phyloP scores from a whole-genome alignment of 495 filamentous ascomycete species.

The Zalerion maritima region DNA sequence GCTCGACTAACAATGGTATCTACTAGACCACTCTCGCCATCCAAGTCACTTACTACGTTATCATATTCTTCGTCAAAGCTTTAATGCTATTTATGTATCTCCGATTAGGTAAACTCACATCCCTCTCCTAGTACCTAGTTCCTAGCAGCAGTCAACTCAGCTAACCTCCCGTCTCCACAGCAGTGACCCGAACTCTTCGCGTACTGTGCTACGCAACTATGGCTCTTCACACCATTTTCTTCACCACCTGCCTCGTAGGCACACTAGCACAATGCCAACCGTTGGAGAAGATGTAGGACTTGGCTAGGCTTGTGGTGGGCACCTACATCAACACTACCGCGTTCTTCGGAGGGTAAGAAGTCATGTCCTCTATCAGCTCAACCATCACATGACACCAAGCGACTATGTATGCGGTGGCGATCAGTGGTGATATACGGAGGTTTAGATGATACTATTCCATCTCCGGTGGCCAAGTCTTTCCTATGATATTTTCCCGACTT shows the following conservation, averaged over 20 bases:
- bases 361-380: no score
- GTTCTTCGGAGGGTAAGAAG: no score
- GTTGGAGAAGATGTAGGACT: constrained; percentile 30
- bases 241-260: constrained; percentile 19
- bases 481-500: no score
- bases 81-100: constrained; percentile 36
- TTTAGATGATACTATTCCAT: no score
- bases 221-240: constrained; percentile 21
- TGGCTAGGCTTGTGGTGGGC: constrained; percentile 17
- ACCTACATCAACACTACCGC: constrained; percentile 33
- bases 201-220: constrained; percentile 19
- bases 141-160: not conserved
- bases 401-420: no score
- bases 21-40: constrained; percentile 23
- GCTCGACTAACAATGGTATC: constrained; percentile 2
- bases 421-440: no score
- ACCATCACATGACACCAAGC: no score
- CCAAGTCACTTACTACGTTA: constrained; percentile 28
- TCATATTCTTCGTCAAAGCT: constrained; percentile 25
- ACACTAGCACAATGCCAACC: constrained; percentile 31
- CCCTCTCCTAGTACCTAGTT: not conserved
- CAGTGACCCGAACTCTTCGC: constrained; percentile 18
- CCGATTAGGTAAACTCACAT: constrained; percentile 24
- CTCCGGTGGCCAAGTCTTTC: no score
- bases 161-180: constrained; percentile 6